Evolutionary conservation across 2,329 filamentous ascomycete genomes (phyloP).

Genomic region (Monosporascus sp.): DNA sequence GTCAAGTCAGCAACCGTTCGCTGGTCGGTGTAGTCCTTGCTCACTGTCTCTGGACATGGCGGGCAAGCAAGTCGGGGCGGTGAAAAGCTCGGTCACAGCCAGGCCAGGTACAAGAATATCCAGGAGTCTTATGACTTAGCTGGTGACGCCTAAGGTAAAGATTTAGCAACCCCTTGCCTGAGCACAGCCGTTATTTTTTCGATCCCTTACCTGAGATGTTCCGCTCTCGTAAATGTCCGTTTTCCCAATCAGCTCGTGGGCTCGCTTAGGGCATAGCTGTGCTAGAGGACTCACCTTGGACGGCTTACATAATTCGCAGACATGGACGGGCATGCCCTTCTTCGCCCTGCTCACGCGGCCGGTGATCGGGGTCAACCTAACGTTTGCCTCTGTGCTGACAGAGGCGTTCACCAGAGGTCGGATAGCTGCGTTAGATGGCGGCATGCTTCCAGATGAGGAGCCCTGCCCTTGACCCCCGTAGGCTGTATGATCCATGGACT

Average conservation of each 20-base stretch:
- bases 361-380: slow-evolving; percentile 54
- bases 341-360: slow-evolving; percentile 53
- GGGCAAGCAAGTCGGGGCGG: slow-evolving; percentile 54
- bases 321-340: slow-evolving; percentile 55
- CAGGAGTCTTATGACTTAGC: slow-evolving; percentile 52
- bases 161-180: slow-evolving; percentile 18
- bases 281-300: slow-evolving; percentile 38
- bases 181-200: slow-evolving; percentile 3
- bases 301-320: slow-evolving; percentile 47
- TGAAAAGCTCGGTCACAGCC: slow-evolving; percentile 56
- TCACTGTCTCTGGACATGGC: slow-evolving; percentile 51
- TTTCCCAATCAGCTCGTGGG: slow-evolving; percentile 14
- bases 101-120: slow-evolving; percentile 44
- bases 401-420: slow-evolving; percentile 36
- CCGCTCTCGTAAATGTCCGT: slow-evolving; percentile 58
- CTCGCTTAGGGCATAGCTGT: neutral
- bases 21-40: slow-evolving; percentile 13
- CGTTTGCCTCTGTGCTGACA: slow-evolving; percentile 31
- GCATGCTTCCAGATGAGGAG: slow-evolving; percentile 29
- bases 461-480: slow-evolving; percentile 31
- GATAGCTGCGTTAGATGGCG: slow-evolving; percentile 27
- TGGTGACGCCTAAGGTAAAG: slow-evolving; percentile 49
- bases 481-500: slow-evolving; percentile 42
- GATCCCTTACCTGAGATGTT: slow-evolving; percentile 51
- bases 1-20: slow-evolving; percentile 7